phyloP scores from a whole-genome alignment of 768 basidiomycete genomes.

The Chalciporus chontae region DNA sequence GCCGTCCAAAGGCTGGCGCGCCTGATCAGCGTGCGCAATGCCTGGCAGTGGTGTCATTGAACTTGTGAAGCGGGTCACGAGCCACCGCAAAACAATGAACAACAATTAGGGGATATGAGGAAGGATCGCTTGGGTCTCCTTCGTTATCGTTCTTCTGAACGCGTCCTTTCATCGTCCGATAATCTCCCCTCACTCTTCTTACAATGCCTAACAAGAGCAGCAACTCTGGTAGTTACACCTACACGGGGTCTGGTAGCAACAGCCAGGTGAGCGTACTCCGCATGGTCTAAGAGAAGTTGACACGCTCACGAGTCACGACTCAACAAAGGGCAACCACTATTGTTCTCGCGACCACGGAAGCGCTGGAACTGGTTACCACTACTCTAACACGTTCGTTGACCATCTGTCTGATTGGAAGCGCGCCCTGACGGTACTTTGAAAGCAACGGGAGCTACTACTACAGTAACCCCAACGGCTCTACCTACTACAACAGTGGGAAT shows the following conservation, averaged over 20 bases:
- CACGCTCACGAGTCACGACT: not conserved
- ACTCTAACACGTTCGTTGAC: conserved; percentile 50
- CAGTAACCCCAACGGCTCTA: conserved; percentile 55
- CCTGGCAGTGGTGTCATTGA: too few species aligned
- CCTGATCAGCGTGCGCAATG: not conserved
- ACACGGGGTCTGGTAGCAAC: conserved; percentile 51
- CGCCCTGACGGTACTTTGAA: not conserved
- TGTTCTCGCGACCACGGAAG: conserved; percentile 48
- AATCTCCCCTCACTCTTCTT: not conserved
- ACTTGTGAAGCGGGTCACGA: too few species aligned
- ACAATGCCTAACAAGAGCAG: conserved; percentile 17
- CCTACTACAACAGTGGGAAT: conserved; percentile 51
- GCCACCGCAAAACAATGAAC: conserved; percentile 9
- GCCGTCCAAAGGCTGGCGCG: too few species aligned
- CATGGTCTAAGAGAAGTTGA: not conserved
- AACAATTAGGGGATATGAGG: conserved; percentile 13
- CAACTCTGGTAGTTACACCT: conserved; percentile 33
- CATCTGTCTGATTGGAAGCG: not conserved
- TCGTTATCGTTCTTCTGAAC: not conserved
- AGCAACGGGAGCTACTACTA: conserved; percentile 64
- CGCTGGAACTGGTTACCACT: conserved; percentile 51
- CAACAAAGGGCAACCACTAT: conserved; percentile 57
- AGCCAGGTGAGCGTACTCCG: conserved; percentile 35
- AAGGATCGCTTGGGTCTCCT: too few species aligned
- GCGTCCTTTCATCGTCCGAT: not conserved